Conservation (phyloP, 2,329 filamentous ascomycete species). For the Clarireedia sp. region DNA sequence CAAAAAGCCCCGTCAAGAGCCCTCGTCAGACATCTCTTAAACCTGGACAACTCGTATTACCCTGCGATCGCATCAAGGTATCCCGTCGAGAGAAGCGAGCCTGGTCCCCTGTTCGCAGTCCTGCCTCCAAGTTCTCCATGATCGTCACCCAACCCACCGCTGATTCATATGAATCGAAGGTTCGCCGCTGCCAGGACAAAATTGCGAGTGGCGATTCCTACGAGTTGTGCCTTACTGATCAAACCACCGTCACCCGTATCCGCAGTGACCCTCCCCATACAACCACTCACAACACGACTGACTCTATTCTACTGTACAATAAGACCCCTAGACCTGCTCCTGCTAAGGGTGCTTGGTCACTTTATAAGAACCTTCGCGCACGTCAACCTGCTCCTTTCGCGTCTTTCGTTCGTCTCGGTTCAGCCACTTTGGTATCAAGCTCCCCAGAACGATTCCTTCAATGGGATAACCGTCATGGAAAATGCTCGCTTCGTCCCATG, state of each 20-base stretch:
- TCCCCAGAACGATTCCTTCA: constrained; percentile 86
- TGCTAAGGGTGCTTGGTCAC: constrained; percentile 21
- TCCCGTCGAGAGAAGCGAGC: constrained; percentile 6
- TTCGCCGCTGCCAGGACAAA: constrained; percentile 29
- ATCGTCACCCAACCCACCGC: constrained; percentile 20
- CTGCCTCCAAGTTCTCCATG: neutral
- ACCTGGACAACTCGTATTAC: neutral
- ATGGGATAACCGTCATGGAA: constrained; percentile 47
- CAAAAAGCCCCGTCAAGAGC: neutral
- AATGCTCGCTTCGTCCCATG: constrained; percentile 81
- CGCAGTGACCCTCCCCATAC: constrained; percentile 4
- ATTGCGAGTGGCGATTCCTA: constrained; percentile 35
- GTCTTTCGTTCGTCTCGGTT: constrained; percentile 66
- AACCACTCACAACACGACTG: neutral
- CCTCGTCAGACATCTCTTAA: neutral
- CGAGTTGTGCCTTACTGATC: constrained; percentile 34
- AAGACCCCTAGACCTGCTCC: constrained; percentile 10
- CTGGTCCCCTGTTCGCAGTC: constrained; percentile 5
- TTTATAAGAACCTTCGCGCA: constrained; percentile 27
- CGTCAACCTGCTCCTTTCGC: constrained; percentile 44
- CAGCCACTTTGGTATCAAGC: constrained; percentile 66
- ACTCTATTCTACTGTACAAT: constrained; percentile 8
- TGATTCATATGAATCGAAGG: constrained; percentile 30
- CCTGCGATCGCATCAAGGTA: constrained; percentile 6
- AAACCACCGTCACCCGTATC: constrained; percentile 20